A percentile compares a stretch with the other conserved stretches of the same genome.
Evolutionary conservation across 805 yeast species (phyloP).

Genomic region (Pichia cabralensis): DNA sequence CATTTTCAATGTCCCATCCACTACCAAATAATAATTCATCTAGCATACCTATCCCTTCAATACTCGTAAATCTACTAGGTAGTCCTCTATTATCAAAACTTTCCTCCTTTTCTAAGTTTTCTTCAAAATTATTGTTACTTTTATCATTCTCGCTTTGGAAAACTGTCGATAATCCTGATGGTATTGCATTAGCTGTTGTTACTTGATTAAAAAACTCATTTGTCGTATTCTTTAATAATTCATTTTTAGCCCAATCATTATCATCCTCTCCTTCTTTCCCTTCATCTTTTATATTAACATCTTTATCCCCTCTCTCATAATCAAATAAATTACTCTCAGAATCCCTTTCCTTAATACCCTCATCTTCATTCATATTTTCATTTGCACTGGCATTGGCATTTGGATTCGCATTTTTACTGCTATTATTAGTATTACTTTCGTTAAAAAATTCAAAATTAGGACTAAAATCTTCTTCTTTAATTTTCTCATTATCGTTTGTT

Average conservation of each 20-base stretch:
- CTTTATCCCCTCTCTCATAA: too few species aligned
- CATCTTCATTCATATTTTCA: too few species aligned
- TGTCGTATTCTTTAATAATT: conserved; percentile 1
- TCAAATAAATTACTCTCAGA: too few species aligned
- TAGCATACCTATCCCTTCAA: conserved; percentile 6
- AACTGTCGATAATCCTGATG: conserved; percentile 25
- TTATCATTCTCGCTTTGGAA: conserved; percentile 15
- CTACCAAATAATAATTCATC: conserved; percentile 9
- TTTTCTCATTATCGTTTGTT: background rate
- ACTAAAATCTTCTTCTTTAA: too few species aligned
- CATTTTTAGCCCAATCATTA: background rate
- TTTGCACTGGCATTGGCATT: too few species aligned
- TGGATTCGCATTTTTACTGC: too few species aligned
- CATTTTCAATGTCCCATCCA: conserved; percentile 4
- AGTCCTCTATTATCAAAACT: background rate
- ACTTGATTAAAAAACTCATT: conserved; percentile 9
- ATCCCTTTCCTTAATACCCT: too few species aligned
- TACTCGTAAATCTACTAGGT: conserved; percentile 5
- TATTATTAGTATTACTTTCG: too few species aligned
- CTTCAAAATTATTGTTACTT: background rate
- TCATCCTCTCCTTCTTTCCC: background rate
- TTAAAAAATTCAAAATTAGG: too few species aligned
- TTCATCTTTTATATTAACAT: too few species aligned
- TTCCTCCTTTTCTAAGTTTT: background rate
- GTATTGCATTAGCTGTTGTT: conserved; percentile 14